Conservation (phyloP, 805 yeast species). For the Diddensiella transvaalensis region DNA sequence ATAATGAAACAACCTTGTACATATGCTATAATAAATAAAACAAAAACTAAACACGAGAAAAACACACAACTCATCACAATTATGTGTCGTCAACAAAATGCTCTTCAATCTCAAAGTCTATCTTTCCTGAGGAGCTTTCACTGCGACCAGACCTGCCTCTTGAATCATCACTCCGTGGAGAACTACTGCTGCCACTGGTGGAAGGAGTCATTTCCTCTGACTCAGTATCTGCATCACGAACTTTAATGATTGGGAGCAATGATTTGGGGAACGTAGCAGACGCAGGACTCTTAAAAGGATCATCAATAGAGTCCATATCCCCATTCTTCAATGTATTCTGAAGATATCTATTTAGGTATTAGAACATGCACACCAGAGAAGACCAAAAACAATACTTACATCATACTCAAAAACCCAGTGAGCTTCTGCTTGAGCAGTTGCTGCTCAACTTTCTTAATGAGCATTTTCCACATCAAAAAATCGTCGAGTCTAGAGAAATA, state of each 20-base stretch:
- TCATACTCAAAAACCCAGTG: constrained; percentile 21
- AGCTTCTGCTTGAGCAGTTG: constrained; percentile 21
- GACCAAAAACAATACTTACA: constrained; percentile 8
- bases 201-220: background rate
- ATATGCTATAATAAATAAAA: background rate
- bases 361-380: background rate
- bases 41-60: background rate
- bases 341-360: background rate
- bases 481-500: constrained; percentile 31
- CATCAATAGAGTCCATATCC: background rate
- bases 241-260: background rate
- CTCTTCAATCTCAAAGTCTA: too few relatives aligned
- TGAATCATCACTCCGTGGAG: too few relatives aligned
- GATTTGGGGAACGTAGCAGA: background rate
- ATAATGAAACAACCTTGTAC: background rate
- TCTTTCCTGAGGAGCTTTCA: background rate
- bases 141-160: background rate
- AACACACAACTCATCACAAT: too few relatives aligned
- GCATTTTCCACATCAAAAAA: constrained; percentile 29
- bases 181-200: background rate
- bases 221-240: background rate
- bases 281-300: background rate
- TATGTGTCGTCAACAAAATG: too few relatives aligned
- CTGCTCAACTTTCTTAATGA: constrained; percentile 27
- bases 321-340: background rate